Base-by-base conservation (phyloP, 495 filamentous ascomycete species). In the Aspergillus ellipticus region DNA sequence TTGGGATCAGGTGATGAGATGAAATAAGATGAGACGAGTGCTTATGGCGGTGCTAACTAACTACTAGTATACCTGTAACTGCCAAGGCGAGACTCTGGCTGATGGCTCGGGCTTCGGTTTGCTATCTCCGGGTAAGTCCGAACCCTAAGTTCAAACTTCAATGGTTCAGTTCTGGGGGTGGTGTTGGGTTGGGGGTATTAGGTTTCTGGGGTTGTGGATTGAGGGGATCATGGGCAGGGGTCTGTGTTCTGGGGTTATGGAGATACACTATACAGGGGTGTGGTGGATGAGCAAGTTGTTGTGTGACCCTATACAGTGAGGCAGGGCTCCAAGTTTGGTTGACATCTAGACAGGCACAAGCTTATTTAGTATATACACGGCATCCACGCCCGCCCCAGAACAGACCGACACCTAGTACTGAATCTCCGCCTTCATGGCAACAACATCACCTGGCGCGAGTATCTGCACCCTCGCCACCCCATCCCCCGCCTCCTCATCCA, bases 341-440 rank as follows among this genome's bases (percentile, higher is more conserved):
- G n/a, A n/a, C n/a, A n/a, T n/a, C n/a, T 2, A 39, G 10, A 39
- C 35, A 13, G 9, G 13, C 0, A 39, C 35, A 8, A 39, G 10
- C 5, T 15, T n/a, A 39, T n/a, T n/a, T 4, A 39, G 4, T 28
- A 7, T 28, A 28, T 28, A 39, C 11, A 39, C 13, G 5, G n/a
- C n/a, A 15, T 13, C 4, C 33, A 39, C n/a, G n/a, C 35, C 11
- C n/a, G 35, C 31, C 31, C 6, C 13, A 9, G 2, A 2, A 33
- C 1, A 33, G 31, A 26, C 5, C 43, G 47, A 31, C 16, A 46
- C 1, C 39, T 47, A n/a, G n/a, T n/a, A 43, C 31, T 8, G 15
- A 46, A 80, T 76, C 53, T 74, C 72, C 20, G 74, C 78, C 60
- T 72, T 73, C 80, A 82, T 81, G 0, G 69, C 72, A n/a, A 74